Evolutionary conservation across 768 basidiomycete genomes (phyloP).

Genomic region (Suillus discolor): DNA sequence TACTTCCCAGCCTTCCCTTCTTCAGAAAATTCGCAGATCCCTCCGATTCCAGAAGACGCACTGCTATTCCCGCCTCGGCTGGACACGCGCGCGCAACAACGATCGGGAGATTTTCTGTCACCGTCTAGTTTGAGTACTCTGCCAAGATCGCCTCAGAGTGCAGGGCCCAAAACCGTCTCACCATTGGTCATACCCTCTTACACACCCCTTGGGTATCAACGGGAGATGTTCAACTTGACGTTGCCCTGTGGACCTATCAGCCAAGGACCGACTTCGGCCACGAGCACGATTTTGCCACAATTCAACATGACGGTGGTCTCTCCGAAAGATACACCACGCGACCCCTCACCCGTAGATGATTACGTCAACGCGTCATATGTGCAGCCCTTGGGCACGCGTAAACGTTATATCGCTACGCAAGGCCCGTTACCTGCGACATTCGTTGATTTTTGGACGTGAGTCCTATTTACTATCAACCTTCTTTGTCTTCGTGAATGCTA

Average conservation of each 20-base stretch:
- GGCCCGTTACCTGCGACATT: constrained; percentile 91
- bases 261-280: not conserved
- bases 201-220: not conserved
- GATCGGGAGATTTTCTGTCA: not conserved
- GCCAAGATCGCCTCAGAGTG: not conserved
- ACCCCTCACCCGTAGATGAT: constrained; percentile 62
- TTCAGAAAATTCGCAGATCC: not conserved
- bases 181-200: not conserved
- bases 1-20: not conserved
- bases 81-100: not conserved
- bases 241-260: not conserved
- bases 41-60: not conserved
- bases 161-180: not conserved
- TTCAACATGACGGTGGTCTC: constrained; percentile 1
- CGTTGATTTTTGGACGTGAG: constrained; percentile 92
- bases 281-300: not conserved
- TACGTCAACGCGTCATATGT: constrained; percentile 97
- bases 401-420: constrained; percentile 93
- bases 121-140: not conserved
- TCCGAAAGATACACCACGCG: constrained; percentile 10
- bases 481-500: not conserved
- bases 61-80: not conserved
- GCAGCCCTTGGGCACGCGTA: constrained; percentile 79
- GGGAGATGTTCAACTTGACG: not conserved
- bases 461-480: constrained; percentile 18